Conservation (phyloP, 2,329 filamentous ascomycete genomes). For the Sphaerulina vaccinii region DNA sequence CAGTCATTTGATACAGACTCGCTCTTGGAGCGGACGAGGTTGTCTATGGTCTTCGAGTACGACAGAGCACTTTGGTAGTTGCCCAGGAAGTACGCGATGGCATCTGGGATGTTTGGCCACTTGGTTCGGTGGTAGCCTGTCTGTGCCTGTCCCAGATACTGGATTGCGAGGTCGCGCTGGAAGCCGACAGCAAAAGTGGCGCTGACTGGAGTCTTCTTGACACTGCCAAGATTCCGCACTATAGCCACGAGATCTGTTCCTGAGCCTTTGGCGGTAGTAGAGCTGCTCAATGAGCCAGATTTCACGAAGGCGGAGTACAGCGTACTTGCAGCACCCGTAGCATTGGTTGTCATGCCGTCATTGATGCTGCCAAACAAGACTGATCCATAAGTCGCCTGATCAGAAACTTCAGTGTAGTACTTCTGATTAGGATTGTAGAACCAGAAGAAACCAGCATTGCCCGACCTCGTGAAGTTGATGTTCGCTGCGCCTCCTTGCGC, state of each 20-base stretch:
- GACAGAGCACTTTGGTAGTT: neutral
- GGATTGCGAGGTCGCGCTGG: neutral
- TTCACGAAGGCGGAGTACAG: slow-evolving; percentile 21
- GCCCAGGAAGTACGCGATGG: neutral
- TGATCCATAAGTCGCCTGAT: slow-evolving; percentile 30
- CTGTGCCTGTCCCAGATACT: neutral
- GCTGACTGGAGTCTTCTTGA: neutral
- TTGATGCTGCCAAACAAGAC: slow-evolving; percentile 22
- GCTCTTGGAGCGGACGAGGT: slow-evolving; percentile 23
- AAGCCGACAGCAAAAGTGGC: neutral
- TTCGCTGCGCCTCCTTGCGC: slow-evolving; percentile 31
- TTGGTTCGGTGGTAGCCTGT: neutral
- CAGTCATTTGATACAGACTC: slow-evolving; percentile 26
- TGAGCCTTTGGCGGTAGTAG: slow-evolving; percentile 1
- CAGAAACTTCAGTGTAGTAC: slow-evolving; percentile 26
- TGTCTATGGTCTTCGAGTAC: slow-evolving; percentile 25
- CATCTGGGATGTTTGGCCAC: neutral
- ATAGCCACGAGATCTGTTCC: slow-evolving; percentile 21
- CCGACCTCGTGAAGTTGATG: slow-evolving; percentile 24
- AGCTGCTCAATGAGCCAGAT: slow-evolving; percentile 12
- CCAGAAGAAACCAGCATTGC: slow-evolving; percentile 21
- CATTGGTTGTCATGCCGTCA: slow-evolving; percentile 8
- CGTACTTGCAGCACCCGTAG: neutral
- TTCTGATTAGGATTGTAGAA: slow-evolving; percentile 29
- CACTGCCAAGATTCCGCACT: neutral